Percentiles rank a stretch among this genome's conserved stretches.
Evolutionary conservation across 2,329 filamentous ascomycete genomes (phyloP).

Genomic region (Blastomyces emzantsi): DNA sequence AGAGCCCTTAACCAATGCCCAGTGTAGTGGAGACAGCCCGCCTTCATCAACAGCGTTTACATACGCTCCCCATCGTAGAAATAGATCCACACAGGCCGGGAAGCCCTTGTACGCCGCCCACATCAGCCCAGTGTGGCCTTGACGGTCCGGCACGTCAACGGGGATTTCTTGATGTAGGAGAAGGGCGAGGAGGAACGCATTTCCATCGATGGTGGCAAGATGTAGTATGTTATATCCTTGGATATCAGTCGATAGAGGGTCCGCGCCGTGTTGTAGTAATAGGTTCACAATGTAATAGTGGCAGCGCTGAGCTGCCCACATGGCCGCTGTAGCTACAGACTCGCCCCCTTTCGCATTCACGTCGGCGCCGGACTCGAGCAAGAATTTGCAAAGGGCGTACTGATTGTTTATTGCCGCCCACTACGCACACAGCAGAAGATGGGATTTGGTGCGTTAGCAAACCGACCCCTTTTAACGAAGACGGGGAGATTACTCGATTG

Average conservation of each 20-base stretch:
- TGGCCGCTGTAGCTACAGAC: constrained; percentile 82
- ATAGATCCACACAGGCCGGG: constrained; percentile 82
- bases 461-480: constrained; percentile 1
- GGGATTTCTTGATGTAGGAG: constrained; percentile 92
- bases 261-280: constrained; percentile 80
- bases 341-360: constrained; percentile 95
- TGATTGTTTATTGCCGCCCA: constrained; percentile 99
- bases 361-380: constrained; percentile 76
- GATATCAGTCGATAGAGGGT: constrained; percentile 82
- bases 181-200: constrained; percentile 78
- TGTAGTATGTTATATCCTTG: constrained; percentile 98
- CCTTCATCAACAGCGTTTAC: constrained; percentile 85
- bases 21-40: constrained; percentile 90
- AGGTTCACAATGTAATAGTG: constrained; percentile 96
- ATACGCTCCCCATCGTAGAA: constrained; percentile 89
- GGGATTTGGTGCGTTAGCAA: constrained; percentile 11
- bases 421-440: constrained; percentile 41
- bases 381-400: constrained; percentile 92
- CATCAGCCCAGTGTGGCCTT: constrained; percentile 92
- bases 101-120: constrained; percentile 99
- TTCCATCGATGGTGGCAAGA: constrained; percentile 94
- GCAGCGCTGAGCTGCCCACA: constrained; percentile 95
- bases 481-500: not conserved
- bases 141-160: constrained; percentile 80
- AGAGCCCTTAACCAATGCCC: constrained; percentile 91